Evolutionary conservation across 2,329 filamentous ascomycete species (phyloP).

Genomic region (Graphiopsis chlorocephala): DNA sequence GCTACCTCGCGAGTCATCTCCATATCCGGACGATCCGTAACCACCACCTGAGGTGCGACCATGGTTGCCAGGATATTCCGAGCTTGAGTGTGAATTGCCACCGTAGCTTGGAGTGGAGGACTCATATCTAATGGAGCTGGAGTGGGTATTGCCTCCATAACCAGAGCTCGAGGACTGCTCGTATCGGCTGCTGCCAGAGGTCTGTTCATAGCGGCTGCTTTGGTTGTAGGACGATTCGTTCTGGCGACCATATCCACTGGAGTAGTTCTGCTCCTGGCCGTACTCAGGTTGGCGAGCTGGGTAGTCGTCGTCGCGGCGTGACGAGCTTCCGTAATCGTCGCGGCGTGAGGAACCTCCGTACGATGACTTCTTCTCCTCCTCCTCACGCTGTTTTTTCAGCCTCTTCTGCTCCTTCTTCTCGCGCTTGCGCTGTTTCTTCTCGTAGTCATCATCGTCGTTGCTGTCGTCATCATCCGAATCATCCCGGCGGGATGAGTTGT

Average conservation of each 20-base stretch:
- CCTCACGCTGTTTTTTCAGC: conserved; percentile 26
- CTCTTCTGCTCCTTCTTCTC: conserved; percentile 39
- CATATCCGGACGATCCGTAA: neutral
- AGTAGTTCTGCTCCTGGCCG: conserved; percentile 18
- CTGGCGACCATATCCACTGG: conserved; percentile 25
- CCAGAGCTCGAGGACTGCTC: neutral
- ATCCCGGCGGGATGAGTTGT: conserved; percentile 2
- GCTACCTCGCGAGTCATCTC: conserved; percentile 14
- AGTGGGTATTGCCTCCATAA: neutral
- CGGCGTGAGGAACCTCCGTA: conserved; percentile 17
- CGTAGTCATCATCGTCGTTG: conserved; percentile 38
- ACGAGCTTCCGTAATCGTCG: conserved; percentile 1
- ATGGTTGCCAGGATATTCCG: neutral
- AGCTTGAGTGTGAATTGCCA: neutral
- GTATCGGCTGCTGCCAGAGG: neutral
- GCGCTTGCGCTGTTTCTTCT: conserved; percentile 43
- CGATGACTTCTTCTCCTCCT: conserved; percentile 18
- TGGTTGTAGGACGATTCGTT: conserved; percentile 19
- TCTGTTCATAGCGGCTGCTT: conserved; percentile 19
- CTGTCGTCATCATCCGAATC: conserved; percentile 29
- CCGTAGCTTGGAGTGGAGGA: neutral
- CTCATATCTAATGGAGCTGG: neutral
- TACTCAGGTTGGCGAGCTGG: conserved; percentile 17
- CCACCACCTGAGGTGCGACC: conserved; percentile 16
- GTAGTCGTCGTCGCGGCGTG: conserved; percentile 17